Evolutionary conservation across 495 filamentous ascomycete species (phyloP).

Genomic region (Aspergillus kassunensis): DNA sequence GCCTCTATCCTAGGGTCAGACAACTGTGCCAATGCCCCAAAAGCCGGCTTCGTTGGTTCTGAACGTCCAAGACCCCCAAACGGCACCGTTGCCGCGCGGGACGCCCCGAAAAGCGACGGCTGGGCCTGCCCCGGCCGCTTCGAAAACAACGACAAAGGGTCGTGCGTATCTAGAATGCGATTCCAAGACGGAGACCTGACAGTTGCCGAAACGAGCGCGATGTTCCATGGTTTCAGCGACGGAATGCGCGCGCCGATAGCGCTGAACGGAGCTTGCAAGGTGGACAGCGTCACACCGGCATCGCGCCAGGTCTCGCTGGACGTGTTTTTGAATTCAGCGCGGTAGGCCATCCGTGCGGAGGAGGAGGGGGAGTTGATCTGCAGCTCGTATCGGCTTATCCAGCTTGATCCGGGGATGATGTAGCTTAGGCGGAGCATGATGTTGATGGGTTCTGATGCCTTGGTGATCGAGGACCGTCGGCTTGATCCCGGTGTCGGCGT

Average conservation of each 20-base stretch:
- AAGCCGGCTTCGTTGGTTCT: no score
- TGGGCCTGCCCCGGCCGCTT: not conserved
- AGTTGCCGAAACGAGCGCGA: slow-evolving; percentile 35
- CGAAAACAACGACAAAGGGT: not conserved
- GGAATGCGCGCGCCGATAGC: slow-evolving; percentile 58
- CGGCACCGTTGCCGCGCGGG: no score
- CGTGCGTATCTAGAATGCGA: slow-evolving; percentile 4
- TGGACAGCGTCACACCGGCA: slow-evolving; percentile 61
- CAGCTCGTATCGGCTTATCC: slow-evolving; percentile 65
- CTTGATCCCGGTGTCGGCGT: slow-evolving; percentile 50
- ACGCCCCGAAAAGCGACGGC: not conserved
- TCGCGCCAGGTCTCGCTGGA: slow-evolving; percentile 67
- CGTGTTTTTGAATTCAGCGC: slow-evolving; percentile 60
- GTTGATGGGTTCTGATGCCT: no score
- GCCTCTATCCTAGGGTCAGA: no score
- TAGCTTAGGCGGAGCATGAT: slow-evolving; percentile 54
- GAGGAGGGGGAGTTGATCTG: slow-evolving; percentile 53
- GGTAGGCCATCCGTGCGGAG: slow-evolving; percentile 55
- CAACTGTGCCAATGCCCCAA: no score
- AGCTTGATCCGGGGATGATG: slow-evolving; percentile 57
- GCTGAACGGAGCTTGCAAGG: slow-evolving; percentile 61
- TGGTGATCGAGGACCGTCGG: no score
- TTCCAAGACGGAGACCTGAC: slow-evolving; percentile 12
- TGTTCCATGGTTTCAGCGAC: slow-evolving; percentile 55
- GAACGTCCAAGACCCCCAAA: no score